Evolutionary conservation across 352 stramenopile species (phyloP), one percentile per base, ranked within the genome.

Genomic region (Albugo laibachii): DNA sequence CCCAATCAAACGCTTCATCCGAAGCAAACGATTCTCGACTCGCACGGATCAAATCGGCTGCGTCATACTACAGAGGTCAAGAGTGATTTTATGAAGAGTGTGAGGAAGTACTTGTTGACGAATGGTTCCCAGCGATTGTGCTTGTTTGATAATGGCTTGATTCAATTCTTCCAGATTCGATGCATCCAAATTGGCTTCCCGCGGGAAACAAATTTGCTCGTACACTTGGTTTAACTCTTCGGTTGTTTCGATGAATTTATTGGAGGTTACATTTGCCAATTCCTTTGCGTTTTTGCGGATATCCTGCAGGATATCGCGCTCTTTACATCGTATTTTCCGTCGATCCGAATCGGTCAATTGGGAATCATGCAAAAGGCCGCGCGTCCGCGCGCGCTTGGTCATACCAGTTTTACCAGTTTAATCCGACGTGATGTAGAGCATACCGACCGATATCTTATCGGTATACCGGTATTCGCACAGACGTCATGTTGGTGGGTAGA

Each of bases 141-240:
- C 77, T 60, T 88, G 75, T 52, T 85, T 85, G 27, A 63, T 58
- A 11, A 88, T 68, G 0, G 74, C 69, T 34, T 66, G 63, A 51
- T 84, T 88, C 37, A 88, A 67, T 47, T 88, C 75, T 50, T 88
- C 75, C 36, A 88, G 59, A 48, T 88, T 88, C 34, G 57, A 79
- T 15, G 75, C 75, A 45, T 88, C 75, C 43, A 88, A 47, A 51
- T 88, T 88, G 41, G 75, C 75, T 45, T 88, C 75, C 6, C 75
- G 69, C 34, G 75, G 72, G 54, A 85, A 88, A 52, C 71, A 82
- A 36, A 88, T 73, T 40, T 63, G 61, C 39, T 80, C 69, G 58
- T 83, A 88, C 59, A 88, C 79, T 21, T 76, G 48, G 45, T 88
- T 63, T 15, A 88, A 54, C 59, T 80, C 54, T 36, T 69, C 47